Conservation (phyloP, 306 rosid genomes). For the Cucurbita maxima region DNA sequence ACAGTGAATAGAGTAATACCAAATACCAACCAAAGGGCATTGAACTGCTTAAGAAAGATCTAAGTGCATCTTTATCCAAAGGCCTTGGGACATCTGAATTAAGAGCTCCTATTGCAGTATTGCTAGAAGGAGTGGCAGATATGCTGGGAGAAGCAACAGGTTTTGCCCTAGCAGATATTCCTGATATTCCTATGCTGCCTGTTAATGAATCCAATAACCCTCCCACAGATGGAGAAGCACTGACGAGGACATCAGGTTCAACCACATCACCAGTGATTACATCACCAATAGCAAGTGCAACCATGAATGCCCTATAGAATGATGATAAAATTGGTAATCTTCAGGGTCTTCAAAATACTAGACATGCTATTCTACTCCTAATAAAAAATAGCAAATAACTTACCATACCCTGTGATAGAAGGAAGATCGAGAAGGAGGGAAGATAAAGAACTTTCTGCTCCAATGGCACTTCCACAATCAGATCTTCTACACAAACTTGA, state of each 20-base stretch:
- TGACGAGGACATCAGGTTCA: constrained; percentile 76
- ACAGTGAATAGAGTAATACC: constrained; percentile 54
- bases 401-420: constrained; percentile 96
- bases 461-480: constrained; percentile 68
- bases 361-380: constrained; percentile 1
- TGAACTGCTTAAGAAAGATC: constrained; percentile 76
- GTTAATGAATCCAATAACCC: constrained; percentile 90
- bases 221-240: constrained; percentile 76
- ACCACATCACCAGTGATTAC: constrained; percentile 50
- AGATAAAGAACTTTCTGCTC: constrained; percentile 58
- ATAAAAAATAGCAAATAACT: constrained; percentile 32
- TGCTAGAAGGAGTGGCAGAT: constrained; percentile 36
- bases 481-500: constrained; percentile 51
- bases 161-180: constrained; percentile 80
- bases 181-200: constrained; percentile 66
- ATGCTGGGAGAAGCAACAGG: constrained; percentile 59
- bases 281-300: constrained; percentile 84
- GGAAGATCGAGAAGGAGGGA: constrained; percentile 78
- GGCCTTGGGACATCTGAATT: constrained; percentile 53
- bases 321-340: constrained; percentile 6
- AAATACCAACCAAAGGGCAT: constrained; percentile 99
- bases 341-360: constrained; percentile 3
- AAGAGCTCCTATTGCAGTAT: constrained; percentile 42
- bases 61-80: constrained; percentile 75
- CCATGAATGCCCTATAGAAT: constrained; percentile 64